phyloP scores from a whole-genome alignment of 2,329 filamentous ascomycete genomes.

The Penicillium fuscoglaucum region DNA sequence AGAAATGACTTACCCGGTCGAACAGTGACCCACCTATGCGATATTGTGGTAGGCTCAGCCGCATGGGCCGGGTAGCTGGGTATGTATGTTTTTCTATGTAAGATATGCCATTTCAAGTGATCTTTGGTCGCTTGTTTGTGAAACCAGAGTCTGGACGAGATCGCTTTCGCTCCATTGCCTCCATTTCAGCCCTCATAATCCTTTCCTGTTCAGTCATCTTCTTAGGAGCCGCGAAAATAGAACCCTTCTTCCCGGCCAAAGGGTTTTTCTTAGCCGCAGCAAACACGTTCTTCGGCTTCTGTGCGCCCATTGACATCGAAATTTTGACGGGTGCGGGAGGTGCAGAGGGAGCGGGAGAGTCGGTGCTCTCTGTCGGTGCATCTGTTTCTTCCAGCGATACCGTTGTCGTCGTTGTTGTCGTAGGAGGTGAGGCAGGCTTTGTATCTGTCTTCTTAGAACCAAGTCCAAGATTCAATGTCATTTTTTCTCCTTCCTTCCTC shows the following conservation, averaged over 20 bases:
- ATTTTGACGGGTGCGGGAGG: slow-evolving; percentile 41
- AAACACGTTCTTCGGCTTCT: slow-evolving; percentile 67
- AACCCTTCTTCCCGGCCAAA: slow-evolving; percentile 65
- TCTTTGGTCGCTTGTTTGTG: slow-evolving; percentile 38
- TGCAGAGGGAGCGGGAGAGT: slow-evolving; percentile 20
- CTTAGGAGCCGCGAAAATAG: slow-evolving; percentile 62
- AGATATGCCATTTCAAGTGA: slow-evolving; percentile 25
- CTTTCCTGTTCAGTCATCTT: slow-evolving; percentile 86
- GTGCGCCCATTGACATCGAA: slow-evolving; percentile 64
- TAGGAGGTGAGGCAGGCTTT: slow-evolving; percentile 23
- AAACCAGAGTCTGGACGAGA: slow-evolving; percentile 36
- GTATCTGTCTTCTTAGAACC: slow-evolving; percentile 30
- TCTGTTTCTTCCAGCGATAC: slow-evolving; percentile 22
- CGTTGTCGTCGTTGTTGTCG: neutral
- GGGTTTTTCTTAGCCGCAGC: slow-evolving; percentile 68
- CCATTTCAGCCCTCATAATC: slow-evolving; percentile 79
- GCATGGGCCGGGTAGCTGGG: neutral
- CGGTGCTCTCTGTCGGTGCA: slow-evolving; percentile 14
- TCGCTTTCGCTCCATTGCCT: slow-evolving; percentile 65
- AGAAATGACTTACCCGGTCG: neutral
- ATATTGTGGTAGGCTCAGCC: neutral
- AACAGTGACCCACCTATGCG: neutral
- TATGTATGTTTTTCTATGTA: neutral
- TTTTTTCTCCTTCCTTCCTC: slow-evolving; percentile 70
- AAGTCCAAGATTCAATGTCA: slow-evolving; percentile 67